These are phyloP conservation scores for Penicillium sp. DNA, from an alignment of 2,329 filamentous ascomycete species.

Conservation along the genomic window DNA sequence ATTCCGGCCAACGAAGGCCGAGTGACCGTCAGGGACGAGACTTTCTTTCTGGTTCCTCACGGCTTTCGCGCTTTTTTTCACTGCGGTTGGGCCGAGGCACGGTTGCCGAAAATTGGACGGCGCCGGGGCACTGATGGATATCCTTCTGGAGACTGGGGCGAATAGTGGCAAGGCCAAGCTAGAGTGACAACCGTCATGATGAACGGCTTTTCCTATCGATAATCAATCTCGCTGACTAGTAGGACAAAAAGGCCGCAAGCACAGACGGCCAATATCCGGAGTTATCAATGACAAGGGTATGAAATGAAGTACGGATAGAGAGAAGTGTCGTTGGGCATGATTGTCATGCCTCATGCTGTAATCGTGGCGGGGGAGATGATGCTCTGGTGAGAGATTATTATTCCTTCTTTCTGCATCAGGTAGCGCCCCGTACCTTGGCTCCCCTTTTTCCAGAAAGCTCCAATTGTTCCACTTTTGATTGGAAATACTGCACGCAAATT, in stretches of 20 bases:
- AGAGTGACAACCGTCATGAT: background rate
- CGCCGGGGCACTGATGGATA: background rate
- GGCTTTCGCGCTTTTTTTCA: background rate
- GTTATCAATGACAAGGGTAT: background rate
- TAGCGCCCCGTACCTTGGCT: background rate
- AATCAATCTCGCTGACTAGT: background rate
- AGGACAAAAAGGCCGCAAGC: background rate
- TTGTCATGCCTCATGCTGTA: background rate
- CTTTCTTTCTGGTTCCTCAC: background rate
- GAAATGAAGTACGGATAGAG: background rate
- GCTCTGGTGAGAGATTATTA: background rate
- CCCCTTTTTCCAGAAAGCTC: conserved; percentile 4
- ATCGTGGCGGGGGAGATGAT: background rate
- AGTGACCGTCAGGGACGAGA: background rate
- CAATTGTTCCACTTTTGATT: background rate
- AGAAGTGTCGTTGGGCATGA: background rate
- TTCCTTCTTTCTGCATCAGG: no score
- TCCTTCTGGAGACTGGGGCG: conserved; percentile 1
- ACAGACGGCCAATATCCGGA: conserved; percentile 7
- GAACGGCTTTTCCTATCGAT: background rate
- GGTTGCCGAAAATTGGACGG: background rate
- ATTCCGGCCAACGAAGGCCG: conserved; percentile 11
- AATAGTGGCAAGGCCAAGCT: conserved; percentile 2
- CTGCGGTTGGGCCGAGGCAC: background rate
- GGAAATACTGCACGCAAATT: background rate